A percentile compares a stretch with the other conserved stretches of the same genome.
phyloP scores from a whole-genome alignment of 176 grass and related monocot genomes.

The Cenchrus purpureus region DNA sequence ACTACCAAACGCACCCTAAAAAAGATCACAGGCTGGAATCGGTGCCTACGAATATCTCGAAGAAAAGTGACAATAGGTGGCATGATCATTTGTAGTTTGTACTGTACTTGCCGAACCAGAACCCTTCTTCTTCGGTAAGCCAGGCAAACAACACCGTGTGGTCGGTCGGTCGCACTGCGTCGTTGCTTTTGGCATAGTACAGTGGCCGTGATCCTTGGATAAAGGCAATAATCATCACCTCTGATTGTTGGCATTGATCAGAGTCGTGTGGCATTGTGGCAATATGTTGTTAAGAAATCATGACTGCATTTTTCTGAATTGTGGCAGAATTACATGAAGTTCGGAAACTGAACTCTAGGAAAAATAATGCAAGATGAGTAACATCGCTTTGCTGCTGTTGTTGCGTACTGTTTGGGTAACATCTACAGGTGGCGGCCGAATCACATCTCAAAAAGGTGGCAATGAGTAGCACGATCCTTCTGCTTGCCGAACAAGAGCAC shows the following conservation, averaged over 20 bases:
- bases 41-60: background rate
- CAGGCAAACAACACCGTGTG: background rate
- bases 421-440: background rate
- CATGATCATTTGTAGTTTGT: constrained; percentile 11
- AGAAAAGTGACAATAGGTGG: background rate
- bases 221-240: background rate
- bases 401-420: background rate
- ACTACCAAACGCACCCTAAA: too few species aligned
- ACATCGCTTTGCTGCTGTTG: background rate
- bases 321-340: background rate
- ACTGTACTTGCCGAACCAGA: constrained; percentile 22
- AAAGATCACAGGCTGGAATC: constrained; percentile 10
- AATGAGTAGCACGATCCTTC: constrained; percentile 1
- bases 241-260: background rate
- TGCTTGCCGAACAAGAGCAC: constrained; percentile 4
- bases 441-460: background rate
- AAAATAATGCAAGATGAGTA: background rate
- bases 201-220: background rate
- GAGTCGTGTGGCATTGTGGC: background rate
- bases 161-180: background rate
- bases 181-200: background rate
- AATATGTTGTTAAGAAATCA: background rate
- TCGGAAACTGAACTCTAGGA: background rate
- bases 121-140: background rate
- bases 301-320: background rate